Evolutionary conservation across 176 grass and related monocot species (phyloP), one percentile per base, ranked within the genome.

Genomic region (Neostapfia colusana): DNA sequence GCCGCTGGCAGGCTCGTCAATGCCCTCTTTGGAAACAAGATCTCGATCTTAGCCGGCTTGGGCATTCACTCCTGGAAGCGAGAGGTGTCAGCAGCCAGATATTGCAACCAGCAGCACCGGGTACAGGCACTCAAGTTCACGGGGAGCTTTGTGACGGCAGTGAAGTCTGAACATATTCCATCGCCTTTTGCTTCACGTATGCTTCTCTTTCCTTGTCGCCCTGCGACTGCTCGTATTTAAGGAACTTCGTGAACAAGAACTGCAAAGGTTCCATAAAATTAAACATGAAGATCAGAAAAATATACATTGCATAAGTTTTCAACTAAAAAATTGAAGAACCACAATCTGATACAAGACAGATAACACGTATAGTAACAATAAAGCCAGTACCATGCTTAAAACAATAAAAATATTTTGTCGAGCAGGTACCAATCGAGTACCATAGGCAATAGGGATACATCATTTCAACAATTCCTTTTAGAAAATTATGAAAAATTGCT

Each of bases 221-320:
- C 55, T 75, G 85, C 2, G 72, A 73, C 69, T 88, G 87, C 69
- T 98, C 95, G 8, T 88, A 98, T 53, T 88, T 78, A 7, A 94
- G 87, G 60, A 94, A 98, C 77, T 98, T 98, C 35, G 92, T 98
- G 70, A 98, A 94, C 44, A 98, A 87, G 48, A 94, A 98, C 95
- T 98, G 87, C 15, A 49, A 23, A 77, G 24, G 70, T 41, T 20
- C 10, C 24, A 76, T 20, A 18, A 43, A 4, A 72, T 34, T 20
- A 11, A 72, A 71, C 51, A 60, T 49, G 4, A 54, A 49, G 0
- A 82, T 48, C 11, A 45, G 27, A 27, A 8, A 11, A 15, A 20
- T 4, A 76, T 23, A 10, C 45, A 37, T 64, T 40, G 11, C 53
- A 50, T 36, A 62, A 28, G 1, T 21, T 37, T 18, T n/a, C n/a